Evolutionary conservation across 257 asterid genomes (phyloP).

Genomic region (Scutellaria barbata): DNA sequence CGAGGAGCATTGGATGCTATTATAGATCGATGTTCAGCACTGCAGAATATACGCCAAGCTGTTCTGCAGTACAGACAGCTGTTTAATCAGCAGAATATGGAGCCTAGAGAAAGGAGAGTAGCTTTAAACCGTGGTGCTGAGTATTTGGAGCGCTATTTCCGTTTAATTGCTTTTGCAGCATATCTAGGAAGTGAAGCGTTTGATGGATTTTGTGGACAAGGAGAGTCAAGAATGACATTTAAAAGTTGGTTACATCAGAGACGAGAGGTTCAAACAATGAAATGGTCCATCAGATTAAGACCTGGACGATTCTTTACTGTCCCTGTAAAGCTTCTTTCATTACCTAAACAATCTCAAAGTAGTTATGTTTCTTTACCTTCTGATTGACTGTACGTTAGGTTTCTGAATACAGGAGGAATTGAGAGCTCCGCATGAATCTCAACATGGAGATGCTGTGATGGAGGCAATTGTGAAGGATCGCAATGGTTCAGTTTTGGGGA

Average conservation of each 20-base stretch:
- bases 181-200: conserved; percentile 95
- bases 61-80: conserved; percentile 89
- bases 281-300: conserved; percentile 94
- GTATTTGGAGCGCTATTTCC: conserved; percentile 96
- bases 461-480: conserved; percentile 97
- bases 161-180: conserved; percentile 97
- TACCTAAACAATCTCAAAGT: conserved; percentile 31
- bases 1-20: conserved; percentile 93
- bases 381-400: conserved; percentile 44
- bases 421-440: conserved; percentile 96
- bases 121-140: conserved; percentile 99
- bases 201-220: conserved; percentile 94
- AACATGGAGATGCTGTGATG: conserved; percentile 99
- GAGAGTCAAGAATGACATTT: conserved; percentile 77
- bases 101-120: conserved; percentile 96
- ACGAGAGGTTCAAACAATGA: conserved; percentile 97
- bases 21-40: conserved; percentile 91
- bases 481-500: conserved; percentile 94
- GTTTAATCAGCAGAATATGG: conserved; percentile 89
- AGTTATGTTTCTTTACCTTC: conserved; percentile 38
- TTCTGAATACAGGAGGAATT: conserved; percentile 78
- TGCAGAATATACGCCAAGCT: conserved; percentile 98
- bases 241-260: conserved; percentile 90
- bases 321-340: conserved; percentile 72
- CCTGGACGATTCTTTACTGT: conserved; percentile 95